A percentile compares a stretch with the other conserved stretches of the same genome.
These are phyloP conservation scores for Mycosphaerella sp. DNA, from an alignment of 2,329 filamentous ascomycete genomes.

Conservation along the genomic window DNA sequence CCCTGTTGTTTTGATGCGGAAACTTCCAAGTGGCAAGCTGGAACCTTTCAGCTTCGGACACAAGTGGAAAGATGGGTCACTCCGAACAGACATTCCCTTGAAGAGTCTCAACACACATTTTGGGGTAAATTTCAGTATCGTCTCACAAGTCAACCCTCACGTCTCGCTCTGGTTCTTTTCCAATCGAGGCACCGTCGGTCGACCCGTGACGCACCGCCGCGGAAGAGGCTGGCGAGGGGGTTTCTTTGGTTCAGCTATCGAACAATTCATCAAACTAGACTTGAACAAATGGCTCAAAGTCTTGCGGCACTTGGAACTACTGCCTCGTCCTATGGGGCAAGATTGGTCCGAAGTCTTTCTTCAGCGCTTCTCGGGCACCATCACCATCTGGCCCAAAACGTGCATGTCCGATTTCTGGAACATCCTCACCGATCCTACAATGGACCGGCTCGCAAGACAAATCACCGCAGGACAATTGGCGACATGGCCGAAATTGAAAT, in stretches of 20 bases:
- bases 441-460: conserved; percentile 73
- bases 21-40: conserved; percentile 67
- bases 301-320: conserved; percentile 80
- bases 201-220: conserved; percentile 86
- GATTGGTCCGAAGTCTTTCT: conserved; percentile 98
- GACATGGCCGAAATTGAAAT: conserved; percentile 85
- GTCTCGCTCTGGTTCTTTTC: conserved; percentile 99
- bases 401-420: conserved; percentile 71
- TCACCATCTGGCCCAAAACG: conserved; percentile 92
- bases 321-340: conserved; percentile 83
- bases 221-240: conserved; percentile 94
- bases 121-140: conserved; percentile 97
- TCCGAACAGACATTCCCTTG: conserved; percentile 91
- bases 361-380: conserved; percentile 86
- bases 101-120: conserved; percentile 93
- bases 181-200: conserved; percentile 81
- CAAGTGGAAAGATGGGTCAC: conserved; percentile 97
- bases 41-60: conserved; percentile 93
- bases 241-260: conserved; percentile 83
- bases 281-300: conserved; percentile 98
- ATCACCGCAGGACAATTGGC: conserved; percentile 83
- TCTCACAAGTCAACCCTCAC: conserved; percentile 83
- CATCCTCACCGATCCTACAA: conserved; percentile 77
- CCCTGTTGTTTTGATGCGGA: conserved; percentile 87
- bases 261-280: conserved; percentile 94